Conservation (phyloP, 1,284 basidiomycete species). For the Melampsora abietis-canadensis region DNA sequence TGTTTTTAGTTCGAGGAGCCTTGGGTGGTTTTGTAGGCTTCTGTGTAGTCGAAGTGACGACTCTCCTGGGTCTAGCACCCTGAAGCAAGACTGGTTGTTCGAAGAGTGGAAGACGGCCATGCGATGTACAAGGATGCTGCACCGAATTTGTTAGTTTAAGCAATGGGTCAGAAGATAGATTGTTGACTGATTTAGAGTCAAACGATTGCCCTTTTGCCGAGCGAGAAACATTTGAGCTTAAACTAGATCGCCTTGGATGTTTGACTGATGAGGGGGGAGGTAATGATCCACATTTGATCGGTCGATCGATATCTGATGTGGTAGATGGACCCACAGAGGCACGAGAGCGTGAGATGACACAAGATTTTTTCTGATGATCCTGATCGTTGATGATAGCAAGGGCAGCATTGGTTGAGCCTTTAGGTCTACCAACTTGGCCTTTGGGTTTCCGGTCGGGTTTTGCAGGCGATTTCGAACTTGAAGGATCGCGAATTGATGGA, state of each 20-base stretch:
- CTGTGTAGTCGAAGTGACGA: neutral
- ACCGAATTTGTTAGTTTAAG: neutral
- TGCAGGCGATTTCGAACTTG: slow-evolving; percentile 17
- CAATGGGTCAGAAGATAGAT: neutral
- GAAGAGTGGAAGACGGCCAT: slow-evolving; percentile 41
- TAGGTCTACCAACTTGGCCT: slow-evolving; percentile 28
- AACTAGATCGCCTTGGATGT: slow-evolving; percentile 4
- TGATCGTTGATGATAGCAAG: slow-evolving; percentile 20
- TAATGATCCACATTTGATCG: slow-evolving; percentile 37
- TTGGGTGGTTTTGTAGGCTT: slow-evolving; percentile 18
- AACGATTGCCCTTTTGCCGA: slow-evolving; percentile 20
- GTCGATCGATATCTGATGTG: slow-evolving; percentile 9
- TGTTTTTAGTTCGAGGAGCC: slow-evolving; percentile 19
- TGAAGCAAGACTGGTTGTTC: slow-evolving; percentile 42
- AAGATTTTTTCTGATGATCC: slow-evolving; percentile 26
- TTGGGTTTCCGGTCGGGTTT: slow-evolving; percentile 34
- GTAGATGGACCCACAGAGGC: slow-evolving; percentile 19
- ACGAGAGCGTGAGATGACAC: slow-evolving; percentile 12
- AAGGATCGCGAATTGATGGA: slow-evolving; percentile 16
- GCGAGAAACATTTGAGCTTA: slow-evolving; percentile 15
- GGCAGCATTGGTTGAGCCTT: slow-evolving; percentile 12
- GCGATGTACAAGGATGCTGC: slow-evolving; percentile 41
- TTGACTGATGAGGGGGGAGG: slow-evolving; percentile 32
- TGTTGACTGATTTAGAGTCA: slow-evolving; percentile 16
- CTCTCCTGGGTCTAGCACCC: slow-evolving; percentile 36